These are phyloP conservation scores for Globisporangium ultimum DNA, from an alignment of 352 stramenopile genomes.

Conservation along the genomic window DNA sequence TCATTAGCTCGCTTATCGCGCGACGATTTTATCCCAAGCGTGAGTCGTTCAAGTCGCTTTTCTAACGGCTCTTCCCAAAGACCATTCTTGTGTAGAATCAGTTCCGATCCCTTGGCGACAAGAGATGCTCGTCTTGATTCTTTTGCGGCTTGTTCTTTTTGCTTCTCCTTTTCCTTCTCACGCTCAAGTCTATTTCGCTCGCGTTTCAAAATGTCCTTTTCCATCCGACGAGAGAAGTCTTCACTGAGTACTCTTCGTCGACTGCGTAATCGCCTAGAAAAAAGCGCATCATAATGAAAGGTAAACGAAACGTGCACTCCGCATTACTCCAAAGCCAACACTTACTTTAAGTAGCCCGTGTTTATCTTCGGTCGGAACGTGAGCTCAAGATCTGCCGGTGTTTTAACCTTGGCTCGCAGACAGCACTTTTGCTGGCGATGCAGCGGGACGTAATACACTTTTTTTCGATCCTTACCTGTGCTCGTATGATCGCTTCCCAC, in stretches of 20 bases:
- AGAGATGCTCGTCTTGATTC: constrained; percentile 15
- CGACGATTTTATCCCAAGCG: constrained; percentile 7
- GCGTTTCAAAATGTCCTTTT: constrained; percentile 40
- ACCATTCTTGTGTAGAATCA: constrained; percentile 52
- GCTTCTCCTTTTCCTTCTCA: constrained; percentile 16
- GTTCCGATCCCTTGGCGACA: constrained; percentile 43
- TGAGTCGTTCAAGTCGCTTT: constrained; percentile 29
- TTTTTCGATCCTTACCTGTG: background rate
- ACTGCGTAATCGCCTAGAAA: background rate
- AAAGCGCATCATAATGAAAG: background rate
- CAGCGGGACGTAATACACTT: constrained; percentile 13
- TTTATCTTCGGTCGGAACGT: constrained; percentile 63
- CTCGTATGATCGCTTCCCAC: background rate
- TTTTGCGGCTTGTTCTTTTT: constrained; percentile 6
- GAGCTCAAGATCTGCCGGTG: constrained; percentile 28
- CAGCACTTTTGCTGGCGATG: constrained; percentile 14
- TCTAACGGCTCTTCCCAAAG: constrained; percentile 41
- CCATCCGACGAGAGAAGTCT: constrained; percentile 35
- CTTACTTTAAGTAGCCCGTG: constrained; percentile 16
- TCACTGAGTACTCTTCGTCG: constrained; percentile 5
- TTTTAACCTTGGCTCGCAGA: constrained; percentile 16
- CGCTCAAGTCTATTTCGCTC: constrained; percentile 19
- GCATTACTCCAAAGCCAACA: background rate
- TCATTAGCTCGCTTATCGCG: constrained; percentile 10
- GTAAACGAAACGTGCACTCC: no score